phyloP scores from a whole-genome alignment of 129 eudicot species.

The Apium graveolens region DNA sequence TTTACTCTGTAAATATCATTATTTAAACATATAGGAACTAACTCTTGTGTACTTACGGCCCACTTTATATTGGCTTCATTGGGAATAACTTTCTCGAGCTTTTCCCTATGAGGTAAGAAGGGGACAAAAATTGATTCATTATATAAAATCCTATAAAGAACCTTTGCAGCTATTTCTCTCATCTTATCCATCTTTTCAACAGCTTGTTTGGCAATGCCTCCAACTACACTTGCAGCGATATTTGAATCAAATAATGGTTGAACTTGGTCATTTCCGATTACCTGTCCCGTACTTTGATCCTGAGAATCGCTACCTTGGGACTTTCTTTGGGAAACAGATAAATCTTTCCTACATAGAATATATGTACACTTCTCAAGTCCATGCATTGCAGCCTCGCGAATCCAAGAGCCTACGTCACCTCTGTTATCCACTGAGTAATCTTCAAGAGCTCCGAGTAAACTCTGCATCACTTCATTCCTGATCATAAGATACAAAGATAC shows the following conservation, averaged over 20 bases:
- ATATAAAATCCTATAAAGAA: constrained; percentile 68
- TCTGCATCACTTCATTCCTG: constrained; percentile 68
- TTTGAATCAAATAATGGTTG: constrained; percentile 49
- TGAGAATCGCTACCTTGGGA: constrained; percentile 17
- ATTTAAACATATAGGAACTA: background rate
- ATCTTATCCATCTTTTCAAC: constrained; percentile 95
- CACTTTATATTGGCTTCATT: constrained; percentile 52
- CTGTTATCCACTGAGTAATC: constrained; percentile 96
- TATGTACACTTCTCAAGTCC: constrained; percentile 82
- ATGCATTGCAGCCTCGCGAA: constrained; percentile 91
- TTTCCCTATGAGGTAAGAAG: constrained; percentile 54
- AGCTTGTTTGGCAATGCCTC: constrained; percentile 76
- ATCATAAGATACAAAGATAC: constrained; percentile 38
- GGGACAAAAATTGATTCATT: constrained; percentile 52
- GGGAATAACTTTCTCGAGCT: constrained; percentile 45
- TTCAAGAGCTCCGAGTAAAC: constrained; percentile 73
- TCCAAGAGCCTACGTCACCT: constrained; percentile 99
- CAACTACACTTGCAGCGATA: constrained; percentile 63
- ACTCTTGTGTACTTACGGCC: constrained; percentile 54
- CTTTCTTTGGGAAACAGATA: constrained; percentile 9
- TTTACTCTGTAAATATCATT: background rate
- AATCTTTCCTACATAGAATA: constrained; percentile 53
- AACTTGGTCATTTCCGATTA: constrained; percentile 11
- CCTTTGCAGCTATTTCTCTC: constrained; percentile 81
- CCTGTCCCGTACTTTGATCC: constrained; percentile 6